phyloP scores from a whole-genome alignment of 352 stramenopile genomes.

The Phytophthora litchii region DNA sequence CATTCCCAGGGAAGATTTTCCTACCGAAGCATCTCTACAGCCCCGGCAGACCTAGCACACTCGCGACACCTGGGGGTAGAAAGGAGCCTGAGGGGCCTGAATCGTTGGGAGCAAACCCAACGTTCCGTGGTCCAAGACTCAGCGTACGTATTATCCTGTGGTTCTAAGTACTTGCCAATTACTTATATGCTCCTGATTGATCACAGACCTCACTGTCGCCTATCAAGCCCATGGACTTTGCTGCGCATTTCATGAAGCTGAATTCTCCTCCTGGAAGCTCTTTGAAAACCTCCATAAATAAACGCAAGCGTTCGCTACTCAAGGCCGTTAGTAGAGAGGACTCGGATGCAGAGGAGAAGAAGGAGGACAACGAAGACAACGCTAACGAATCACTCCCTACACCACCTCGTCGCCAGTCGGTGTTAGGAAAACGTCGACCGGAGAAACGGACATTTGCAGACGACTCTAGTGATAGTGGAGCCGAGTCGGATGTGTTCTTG shows the following conservation, averaged over 20 bases:
- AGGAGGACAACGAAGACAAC: constrained; percentile 20
- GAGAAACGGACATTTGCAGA: constrained; percentile 53
- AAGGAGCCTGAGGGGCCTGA: constrained; percentile 37
- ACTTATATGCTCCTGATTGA: constrained; percentile 18
- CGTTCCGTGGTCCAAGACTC: constrained; percentile 38
- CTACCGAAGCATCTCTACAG: constrained; percentile 75
- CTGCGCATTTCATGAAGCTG: constrained; percentile 64
- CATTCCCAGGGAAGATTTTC: constrained; percentile 85
- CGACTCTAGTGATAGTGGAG: constrained; percentile 53
- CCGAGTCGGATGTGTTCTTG: constrained; percentile 51
- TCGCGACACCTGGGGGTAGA: constrained; percentile 21
- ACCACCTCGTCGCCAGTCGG: constrained; percentile 52
- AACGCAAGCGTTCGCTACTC: constrained; percentile 44
- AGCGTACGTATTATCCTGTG: constrained; percentile 43
- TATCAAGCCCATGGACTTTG: constrained; percentile 66
- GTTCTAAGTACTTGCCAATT: neutral
- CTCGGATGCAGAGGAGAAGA: constrained; percentile 26
- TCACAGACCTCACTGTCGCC: constrained; percentile 69
- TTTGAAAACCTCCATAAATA: constrained; percentile 38
- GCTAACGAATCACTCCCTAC: constrained; percentile 15
- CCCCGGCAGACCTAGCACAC: constrained; percentile 26
- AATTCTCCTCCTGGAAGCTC: constrained; percentile 60
- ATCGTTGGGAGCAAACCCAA: constrained; percentile 9
- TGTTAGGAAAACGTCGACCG: constrained; percentile 52
- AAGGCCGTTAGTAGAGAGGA: constrained; percentile 7